These are phyloP conservation scores for Meyerozyma carpophila DNA, from an alignment of 1,139 yeast genomes.

Conservation along the genomic window DNA sequence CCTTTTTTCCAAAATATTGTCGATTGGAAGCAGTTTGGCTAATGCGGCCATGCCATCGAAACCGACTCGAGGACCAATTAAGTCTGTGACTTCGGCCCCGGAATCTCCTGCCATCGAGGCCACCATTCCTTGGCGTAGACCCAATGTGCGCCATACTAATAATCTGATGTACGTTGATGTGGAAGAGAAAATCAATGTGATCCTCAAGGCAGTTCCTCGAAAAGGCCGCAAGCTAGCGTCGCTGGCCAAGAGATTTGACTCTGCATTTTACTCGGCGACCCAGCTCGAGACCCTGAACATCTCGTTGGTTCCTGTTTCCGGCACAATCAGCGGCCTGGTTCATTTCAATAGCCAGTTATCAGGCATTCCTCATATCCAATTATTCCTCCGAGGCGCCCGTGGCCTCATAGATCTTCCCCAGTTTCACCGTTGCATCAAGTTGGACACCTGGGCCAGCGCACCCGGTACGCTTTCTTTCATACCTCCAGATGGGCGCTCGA, in stretches of 20 bases:
- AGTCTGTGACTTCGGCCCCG: background rate
- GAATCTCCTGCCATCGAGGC: slow-evolving; percentile 2
- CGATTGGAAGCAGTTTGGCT: slow-evolving; percentile 28
- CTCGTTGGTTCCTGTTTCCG: slow-evolving; percentile 40
- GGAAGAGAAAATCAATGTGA: slow-evolving; percentile 51
- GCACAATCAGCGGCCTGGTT: slow-evolving; percentile 61
- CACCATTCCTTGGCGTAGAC: slow-evolving; percentile 67
- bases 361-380: slow-evolving; percentile 68
- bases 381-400: slow-evolving; percentile 44
- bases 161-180: slow-evolving; percentile 83
- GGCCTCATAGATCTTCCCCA: slow-evolving; percentile 43
- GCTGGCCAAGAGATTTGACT: slow-evolving; percentile 20
- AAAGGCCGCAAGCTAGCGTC: slow-evolving; percentile 1
- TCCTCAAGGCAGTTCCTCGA: slow-evolving; percentile 16
- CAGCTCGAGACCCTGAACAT: slow-evolving; percentile 8
- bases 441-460: slow-evolving; percentile 35
- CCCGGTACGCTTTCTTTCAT: slow-evolving; percentile 54
- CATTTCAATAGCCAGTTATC: slow-evolving; percentile 62
- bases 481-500: slow-evolving; percentile 84
- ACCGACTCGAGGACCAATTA: slow-evolving; percentile 3
- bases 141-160: slow-evolving; percentile 59
- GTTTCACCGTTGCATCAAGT: slow-evolving; percentile 56
- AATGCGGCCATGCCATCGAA: slow-evolving; percentile 14
- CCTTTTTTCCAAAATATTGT: slow-evolving; percentile 32
- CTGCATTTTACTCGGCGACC: slow-evolving; percentile 32